A percentile compares a stretch with the other conserved stretches of the same genome.
Evolutionary conservation across 345 rosid species (phyloP).

Genomic region (Microthlaspi erraticum): DNA sequence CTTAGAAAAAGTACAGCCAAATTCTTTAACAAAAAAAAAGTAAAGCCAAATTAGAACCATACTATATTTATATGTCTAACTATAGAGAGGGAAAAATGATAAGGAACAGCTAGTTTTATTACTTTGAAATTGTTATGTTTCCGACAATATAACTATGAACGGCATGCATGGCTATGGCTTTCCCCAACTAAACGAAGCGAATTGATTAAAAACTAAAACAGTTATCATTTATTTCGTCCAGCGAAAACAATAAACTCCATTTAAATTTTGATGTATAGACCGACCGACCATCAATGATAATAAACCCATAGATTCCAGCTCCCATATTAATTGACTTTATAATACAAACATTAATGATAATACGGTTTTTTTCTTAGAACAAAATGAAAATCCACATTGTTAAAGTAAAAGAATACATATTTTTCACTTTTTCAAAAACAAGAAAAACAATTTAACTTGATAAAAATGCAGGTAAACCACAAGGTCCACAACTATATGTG

Average conservation of each 20-base stretch:
- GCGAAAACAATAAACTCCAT: constrained; percentile 19
- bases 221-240: constrained; percentile 37
- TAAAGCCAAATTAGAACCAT: background rate
- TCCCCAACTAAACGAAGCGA: constrained; percentile 19
- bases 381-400: background rate
- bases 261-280: constrained; percentile 26
- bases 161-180: constrained; percentile 32
- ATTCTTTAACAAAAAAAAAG: too few species aligned
- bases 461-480: background rate
- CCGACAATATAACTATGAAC: constrained; percentile 38
- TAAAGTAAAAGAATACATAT: background rate
- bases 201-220: background rate
- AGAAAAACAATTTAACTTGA: background rate
- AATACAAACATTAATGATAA: constrained; percentile 16
- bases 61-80: background rate
- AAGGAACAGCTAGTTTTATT: constrained; percentile 14
- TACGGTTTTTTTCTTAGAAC: background rate
- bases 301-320: constrained; percentile 27
- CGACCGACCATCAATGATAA: constrained; percentile 30
- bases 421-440: background rate
- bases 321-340: constrained; percentile 11
- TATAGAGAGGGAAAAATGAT: background rate
- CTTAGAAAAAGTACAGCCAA: too few species aligned
- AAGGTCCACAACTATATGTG: background rate
- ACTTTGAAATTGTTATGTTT: background rate